A percentile compares a stretch with the other conserved stretches of the same genome.
These are phyloP conservation scores for Trichophyton schoenleinii DNA, from an alignment of 2,329 filamentous ascomycete species.

Conservation along the genomic window DNA sequence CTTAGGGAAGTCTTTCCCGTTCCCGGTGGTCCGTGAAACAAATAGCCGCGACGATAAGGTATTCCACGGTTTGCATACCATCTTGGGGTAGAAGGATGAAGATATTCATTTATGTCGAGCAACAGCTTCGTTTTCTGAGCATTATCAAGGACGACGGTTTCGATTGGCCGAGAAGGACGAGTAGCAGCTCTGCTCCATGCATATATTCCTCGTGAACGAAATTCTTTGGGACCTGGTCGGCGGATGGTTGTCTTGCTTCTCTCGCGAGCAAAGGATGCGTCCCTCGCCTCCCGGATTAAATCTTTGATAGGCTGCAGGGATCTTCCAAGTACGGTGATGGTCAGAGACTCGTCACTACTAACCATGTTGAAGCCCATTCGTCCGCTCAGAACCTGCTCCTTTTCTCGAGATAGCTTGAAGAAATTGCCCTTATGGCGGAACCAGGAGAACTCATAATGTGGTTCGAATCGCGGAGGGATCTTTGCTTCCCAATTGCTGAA, in stretches of 20 bases:
- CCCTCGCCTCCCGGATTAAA: slow-evolving; percentile 34
- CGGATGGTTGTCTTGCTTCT: slow-evolving; percentile 36
- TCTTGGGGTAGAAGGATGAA: slow-evolving; percentile 5
- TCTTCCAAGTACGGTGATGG: slow-evolving; percentile 37
- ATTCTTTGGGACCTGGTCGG: slow-evolving; percentile 33
- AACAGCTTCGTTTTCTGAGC: not conserved
- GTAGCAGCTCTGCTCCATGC: slow-evolving; percentile 15
- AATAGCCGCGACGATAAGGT: slow-evolving; percentile 64
- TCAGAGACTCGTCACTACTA: slow-evolving; percentile 31
- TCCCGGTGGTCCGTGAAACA: slow-evolving; percentile 95
- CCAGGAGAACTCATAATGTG: slow-evolving; percentile 34
- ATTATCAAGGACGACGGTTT: slow-evolving; percentile 59
- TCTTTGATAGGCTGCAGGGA: slow-evolving; percentile 38
- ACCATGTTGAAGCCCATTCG: slow-evolving; percentile 10
- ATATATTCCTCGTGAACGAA: slow-evolving; percentile 10
- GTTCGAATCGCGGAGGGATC: slow-evolving; percentile 38
- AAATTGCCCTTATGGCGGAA: slow-evolving; percentile 34
- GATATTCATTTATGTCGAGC: slow-evolving; percentile 7
- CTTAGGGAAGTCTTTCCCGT: slow-evolving; percentile 91
- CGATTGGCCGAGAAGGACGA: slow-evolving; percentile 47
- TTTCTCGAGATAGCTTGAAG: slow-evolving; percentile 31
- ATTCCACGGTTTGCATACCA: slow-evolving; percentile 39
- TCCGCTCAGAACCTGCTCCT: slow-evolving; percentile 18
- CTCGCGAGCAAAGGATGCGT: slow-evolving; percentile 32
- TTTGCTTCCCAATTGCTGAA: slow-evolving; percentile 38